Percentiles rank a stretch among this genome's conserved stretches.
Conservation (phyloP, 441 rosid genomes). For the Adansonia gregorii region DNA sequence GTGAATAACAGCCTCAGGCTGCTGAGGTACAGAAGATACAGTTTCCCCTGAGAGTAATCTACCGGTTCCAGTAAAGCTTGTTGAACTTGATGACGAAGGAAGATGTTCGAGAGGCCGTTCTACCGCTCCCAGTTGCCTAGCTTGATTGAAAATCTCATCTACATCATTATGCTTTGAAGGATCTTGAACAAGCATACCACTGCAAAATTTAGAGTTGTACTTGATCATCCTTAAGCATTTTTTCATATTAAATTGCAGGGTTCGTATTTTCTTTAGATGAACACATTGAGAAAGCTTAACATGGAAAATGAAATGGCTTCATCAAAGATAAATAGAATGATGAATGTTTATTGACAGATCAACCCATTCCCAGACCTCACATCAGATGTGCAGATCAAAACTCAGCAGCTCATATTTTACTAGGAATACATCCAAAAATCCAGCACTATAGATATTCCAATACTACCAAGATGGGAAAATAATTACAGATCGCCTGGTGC, state of each 20-base stretch:
- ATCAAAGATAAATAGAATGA: background rate
- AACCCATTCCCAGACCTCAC: background rate
- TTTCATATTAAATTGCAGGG: background rate
- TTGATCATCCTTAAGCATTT: background rate
- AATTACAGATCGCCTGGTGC: background rate
- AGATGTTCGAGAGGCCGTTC: constrained; percentile 74
- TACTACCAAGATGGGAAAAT: background rate
- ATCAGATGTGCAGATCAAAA: background rate
- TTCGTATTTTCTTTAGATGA: background rate
- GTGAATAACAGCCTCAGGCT: constrained; percentile 81
- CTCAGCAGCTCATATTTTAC: background rate
- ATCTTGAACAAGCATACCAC: constrained; percentile 98
- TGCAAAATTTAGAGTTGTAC: constrained; percentile 34
- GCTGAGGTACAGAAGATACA: constrained; percentile 69
- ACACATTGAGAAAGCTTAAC: constrained; percentile 8
- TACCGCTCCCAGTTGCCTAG: constrained; percentile 88
- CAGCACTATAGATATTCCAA: background rate
- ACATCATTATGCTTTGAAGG: constrained; percentile 81
- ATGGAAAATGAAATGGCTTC: background rate
- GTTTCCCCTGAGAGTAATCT: constrained; percentile 86
- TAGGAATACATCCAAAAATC: background rate
- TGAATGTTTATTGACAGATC: background rate
- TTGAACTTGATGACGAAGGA: constrained; percentile 71
- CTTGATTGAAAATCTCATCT: constrained; percentile 87
- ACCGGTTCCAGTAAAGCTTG: constrained; percentile 82